These are phyloP conservation scores for Coemansia sp. DNA, from an alignment of 192 early-diverging fungal genomes.

Conservation along the genomic window DNA sequence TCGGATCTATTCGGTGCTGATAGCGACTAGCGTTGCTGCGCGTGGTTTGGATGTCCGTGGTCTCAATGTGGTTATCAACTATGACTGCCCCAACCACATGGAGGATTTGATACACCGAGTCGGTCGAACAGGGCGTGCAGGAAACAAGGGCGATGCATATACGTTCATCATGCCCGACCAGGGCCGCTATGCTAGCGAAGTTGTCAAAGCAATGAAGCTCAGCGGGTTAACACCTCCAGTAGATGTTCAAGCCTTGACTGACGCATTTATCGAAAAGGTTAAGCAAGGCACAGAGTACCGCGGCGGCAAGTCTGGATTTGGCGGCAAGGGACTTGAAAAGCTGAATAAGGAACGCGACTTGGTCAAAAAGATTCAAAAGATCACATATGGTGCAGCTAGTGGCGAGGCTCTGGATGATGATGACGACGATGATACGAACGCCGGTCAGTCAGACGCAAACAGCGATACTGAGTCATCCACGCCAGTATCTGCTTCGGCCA, in stretches of 20 bases:
- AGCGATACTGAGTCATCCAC: constrained; percentile 18
- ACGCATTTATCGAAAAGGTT: constrained; percentile 53
- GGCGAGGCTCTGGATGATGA: constrained; percentile 58
- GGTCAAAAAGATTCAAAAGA: constrained; percentile 89
- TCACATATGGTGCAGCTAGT: constrained; percentile 69
- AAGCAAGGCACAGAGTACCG: constrained; percentile 25
- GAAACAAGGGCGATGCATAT: constrained; percentile 95
- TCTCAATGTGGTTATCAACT: constrained; percentile 91
- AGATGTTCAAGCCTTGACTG: constrained; percentile 75
- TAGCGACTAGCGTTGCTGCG: constrained; percentile 96
- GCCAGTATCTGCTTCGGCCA: constrained; percentile 15
- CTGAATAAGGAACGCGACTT: constrained; percentile 89
- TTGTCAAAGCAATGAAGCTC: constrained; percentile 84
- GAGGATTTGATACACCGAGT: constrained; percentile 99
- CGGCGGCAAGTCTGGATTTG: constrained; percentile 67
- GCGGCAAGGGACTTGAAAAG: constrained; percentile 94
- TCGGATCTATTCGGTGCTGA: constrained; percentile 82
- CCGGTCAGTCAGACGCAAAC: constrained; percentile 36
- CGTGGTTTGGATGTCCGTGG: constrained; percentile 95
- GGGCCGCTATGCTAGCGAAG: constrained; percentile 87
- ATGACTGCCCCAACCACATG: constrained; percentile 96
- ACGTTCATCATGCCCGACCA: constrained; percentile 96
- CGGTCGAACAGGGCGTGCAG: constrained; percentile 95
- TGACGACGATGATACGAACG: constrained; percentile 65
- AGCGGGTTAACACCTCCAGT: constrained; percentile 71